phyloP scores from a whole-genome alignment of 129 eudicot species.

The Calendula officinalis region DNA sequence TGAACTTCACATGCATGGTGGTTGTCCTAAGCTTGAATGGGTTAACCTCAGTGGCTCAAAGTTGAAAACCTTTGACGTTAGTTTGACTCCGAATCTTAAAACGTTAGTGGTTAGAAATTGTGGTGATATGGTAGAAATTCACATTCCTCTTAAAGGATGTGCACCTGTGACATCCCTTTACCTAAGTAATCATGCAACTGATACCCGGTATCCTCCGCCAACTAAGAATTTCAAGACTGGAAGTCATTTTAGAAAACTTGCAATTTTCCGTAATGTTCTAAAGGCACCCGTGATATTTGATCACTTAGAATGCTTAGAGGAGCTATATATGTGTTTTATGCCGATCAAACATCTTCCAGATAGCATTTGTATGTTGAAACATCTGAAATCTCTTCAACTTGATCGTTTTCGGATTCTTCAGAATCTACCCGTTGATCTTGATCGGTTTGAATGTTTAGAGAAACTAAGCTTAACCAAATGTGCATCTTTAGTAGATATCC shows the following conservation, averaged over 20 bases:
- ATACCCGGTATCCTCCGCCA: too few species aligned
- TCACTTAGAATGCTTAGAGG: background rate
- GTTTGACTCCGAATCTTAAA: too few species aligned
- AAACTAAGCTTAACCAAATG: background rate
- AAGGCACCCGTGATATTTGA: background rate
- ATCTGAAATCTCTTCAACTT: background rate
- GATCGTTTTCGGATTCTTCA: background rate
- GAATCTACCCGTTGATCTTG: background rate
- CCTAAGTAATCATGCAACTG: too few species aligned
- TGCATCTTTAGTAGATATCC: background rate
- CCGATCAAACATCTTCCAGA: background rate
- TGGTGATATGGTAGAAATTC: too few species aligned
- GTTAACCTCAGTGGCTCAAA: too few species aligned
- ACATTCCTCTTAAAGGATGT: too few species aligned
- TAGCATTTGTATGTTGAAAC: conserved; percentile 1
- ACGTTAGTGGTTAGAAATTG: too few species aligned
- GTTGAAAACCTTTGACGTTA: too few species aligned
- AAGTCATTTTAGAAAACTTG: background rate
- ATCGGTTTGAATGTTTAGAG: background rate
- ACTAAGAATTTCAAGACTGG: too few species aligned
- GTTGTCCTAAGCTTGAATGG: background rate
- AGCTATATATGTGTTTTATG: background rate
- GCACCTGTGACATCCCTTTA: too few species aligned
- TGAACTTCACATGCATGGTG: background rate
- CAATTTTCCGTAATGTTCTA: background rate